Evolutionary conservation across 495 filamentous ascomycete genomes (phyloP), one percentile per base, ranked within the genome.

Genomic region (Staphylotrichum longicolle): DNA sequence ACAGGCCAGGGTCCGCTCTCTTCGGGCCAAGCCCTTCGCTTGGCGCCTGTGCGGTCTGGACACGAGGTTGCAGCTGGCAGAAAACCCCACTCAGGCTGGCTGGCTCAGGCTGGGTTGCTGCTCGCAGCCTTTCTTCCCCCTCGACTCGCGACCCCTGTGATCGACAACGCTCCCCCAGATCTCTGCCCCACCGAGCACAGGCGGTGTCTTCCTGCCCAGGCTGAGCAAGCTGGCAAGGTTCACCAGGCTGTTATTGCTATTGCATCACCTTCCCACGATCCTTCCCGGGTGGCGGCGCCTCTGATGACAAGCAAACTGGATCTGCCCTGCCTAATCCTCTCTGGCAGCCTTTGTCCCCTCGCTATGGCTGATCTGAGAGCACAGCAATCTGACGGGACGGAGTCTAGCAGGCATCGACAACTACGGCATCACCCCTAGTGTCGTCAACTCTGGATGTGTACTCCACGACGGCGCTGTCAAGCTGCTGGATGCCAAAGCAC

Each of bases 1-100:
- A 46, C 46, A 41, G 56, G 45, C 34, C 45, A 48, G 45, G 53
- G 53, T 54, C 35, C 20, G n/a, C 51, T 12, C 37, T 54, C 33
- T 42, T 20, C 20, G 40, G 37, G 51, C 35, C 51, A 5, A 54
- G 51, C 35, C 51, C 48, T 44, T n/a, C 10, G 32, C 37, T 55
- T 55, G 52, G 52, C 52, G 20, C 15, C 39, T 55, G 37, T n/a
- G 37, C 27, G 15, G 45, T 30, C 11, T 44, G 39, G 52, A 44
- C 37, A 42, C 39, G 52, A 55, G 20, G 2, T 45, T 45, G 42
- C 11, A n/a, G 15, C 10, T 48, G 15, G 45, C 45, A 32, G 20
- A 27, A 27, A 12, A 48, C 45, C 20, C 45, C 15, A n/a, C 45
- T 30, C 14, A 2, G 12, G 15, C 6, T 4, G 14, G 42, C 40